Evolutionary conservation across 2,329 filamentous ascomycete genomes (phyloP), one percentile per base, ranked within the genome.

Genomic region (Byssochlamys sp.): DNA sequence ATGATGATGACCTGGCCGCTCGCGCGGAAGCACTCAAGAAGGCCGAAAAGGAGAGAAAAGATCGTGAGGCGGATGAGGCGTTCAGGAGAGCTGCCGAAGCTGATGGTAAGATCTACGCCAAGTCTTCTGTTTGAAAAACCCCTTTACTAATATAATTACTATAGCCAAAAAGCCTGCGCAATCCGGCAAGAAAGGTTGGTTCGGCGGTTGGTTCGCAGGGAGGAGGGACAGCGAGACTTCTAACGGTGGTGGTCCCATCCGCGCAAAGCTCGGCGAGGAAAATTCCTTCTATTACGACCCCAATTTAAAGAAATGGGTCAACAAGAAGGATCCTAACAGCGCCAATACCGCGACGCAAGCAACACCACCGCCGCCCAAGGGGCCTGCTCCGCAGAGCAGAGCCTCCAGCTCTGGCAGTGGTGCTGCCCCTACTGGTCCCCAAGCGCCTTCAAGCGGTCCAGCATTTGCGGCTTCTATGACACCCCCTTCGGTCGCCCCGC

Each of bases 261-360:
- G 84, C 65, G 94, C 95, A 61, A 99, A 99, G 68, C 82, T 99
- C 7, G 95, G 92, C 60, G 95, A 99, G 73, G 85, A 94, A 68
- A 96, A 85, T 72, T 90, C 86, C 52, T 96, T 99, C 73, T 87
- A 92, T 64, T 99, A 94, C 67, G 94, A 99, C 69, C 88, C 91
- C 2, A 89, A 96, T n/a, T 82, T 96, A 55, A 95, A 95, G 78
- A 91, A 94, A 71, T 99, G 95, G 95, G 81, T 99, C 71, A 97
- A 99, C 78, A 96, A 96, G 79, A 96, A 96, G 71, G 84, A 84
- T 10, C 86, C 86, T 11, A 77, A 77, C 12, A 81, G 83, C 6
- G 86, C 88, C 56, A 82, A 82, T 29, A 70, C 79, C 26, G 73
- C 77, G n/a, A 69, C 77, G 27, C 75, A 77, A 52, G 85, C 85